A percentile compares a stretch with the other conserved stretches of the same genome.
Conservation (phyloP, 2,329 filamentous ascomycete genomes). For the Ceratocystis colombiana region DNA sequence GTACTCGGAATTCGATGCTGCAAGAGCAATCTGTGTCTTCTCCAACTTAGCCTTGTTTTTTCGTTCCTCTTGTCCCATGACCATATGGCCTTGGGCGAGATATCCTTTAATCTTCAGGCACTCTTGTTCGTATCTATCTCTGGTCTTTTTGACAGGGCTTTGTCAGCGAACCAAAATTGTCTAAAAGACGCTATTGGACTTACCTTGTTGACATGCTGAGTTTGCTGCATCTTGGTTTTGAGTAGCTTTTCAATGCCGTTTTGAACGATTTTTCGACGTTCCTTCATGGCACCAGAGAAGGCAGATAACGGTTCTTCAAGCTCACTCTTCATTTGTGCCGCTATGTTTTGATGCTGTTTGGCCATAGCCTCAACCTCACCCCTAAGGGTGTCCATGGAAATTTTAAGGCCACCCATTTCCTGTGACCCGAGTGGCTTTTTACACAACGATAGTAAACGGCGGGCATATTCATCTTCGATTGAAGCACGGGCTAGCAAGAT, state of each 20-base stretch:
- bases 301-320: constrained; percentile 86
- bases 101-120: constrained; percentile 98
- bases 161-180: neutral
- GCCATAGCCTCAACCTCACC: constrained; percentile 87
- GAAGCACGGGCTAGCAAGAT: constrained; percentile 53
- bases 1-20: constrained; percentile 84
- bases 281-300: constrained; percentile 91
- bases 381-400: constrained; percentile 76
- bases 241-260: constrained; percentile 86
- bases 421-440: constrained; percentile 82
- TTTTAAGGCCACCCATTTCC: constrained; percentile 72
- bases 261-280: constrained; percentile 92
- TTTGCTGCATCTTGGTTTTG: constrained; percentile 89
- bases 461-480: constrained; percentile 92
- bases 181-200: constrained; percentile 27
- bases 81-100: constrained; percentile 96
- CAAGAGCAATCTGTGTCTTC: constrained; percentile 94
- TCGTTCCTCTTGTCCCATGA: constrained; percentile 97
- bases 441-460: constrained; percentile 75
- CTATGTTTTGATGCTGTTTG: constrained; percentile 84
- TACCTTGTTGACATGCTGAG: constrained; percentile 81
- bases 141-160: constrained; percentile 44
- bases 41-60: constrained; percentile 98
- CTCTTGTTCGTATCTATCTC: constrained; percentile 94
- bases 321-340: constrained; percentile 89